Evolutionary conservation across 1,139 yeast genomes (phyloP), one percentile per base, ranked within the genome.

Genomic region (Suhomyces ambrosiae): DNA sequence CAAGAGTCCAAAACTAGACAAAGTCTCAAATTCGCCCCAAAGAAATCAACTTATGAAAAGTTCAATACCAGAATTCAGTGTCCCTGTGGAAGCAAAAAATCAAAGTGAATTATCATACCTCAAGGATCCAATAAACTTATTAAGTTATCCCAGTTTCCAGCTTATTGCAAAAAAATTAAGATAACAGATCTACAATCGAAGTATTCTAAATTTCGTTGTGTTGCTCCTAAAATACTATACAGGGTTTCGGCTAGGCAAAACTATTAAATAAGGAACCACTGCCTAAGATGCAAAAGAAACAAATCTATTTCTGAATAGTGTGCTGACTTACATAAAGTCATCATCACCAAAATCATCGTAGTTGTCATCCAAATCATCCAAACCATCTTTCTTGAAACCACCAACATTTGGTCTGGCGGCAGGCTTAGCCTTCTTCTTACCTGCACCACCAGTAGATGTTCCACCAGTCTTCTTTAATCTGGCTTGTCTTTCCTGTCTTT

Each of bases 251-350:
- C 19, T 23, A 34, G 4, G 17, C 25, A 22, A 30, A 9, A 28
- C 32, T 15, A 27, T 23, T 36, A 28, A 35, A 27, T 26, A 32
- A 15, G 28, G 24, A 26, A 9, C 27, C 9, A 12, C 18, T 13
- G 18, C 13, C 6, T 2, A 24, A 10, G 22, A 31, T 18, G 24
- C 28, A 23, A 27, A 23, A 12, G 19, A 32, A 17, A 23, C 10
- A 32, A 22, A 25, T 32, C 35, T 25, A 32, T 25, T 17, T 27
- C 21, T 11, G 30, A 13, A 32, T 29, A n/a, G 7, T 9, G 23
- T n/a, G n/a, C n/a, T n/a, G n/a, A n/a, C n/a, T 68, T 75, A 90
- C 98, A 90, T 90, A 65, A 90, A 90, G 64, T 92, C 97, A 54
- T 79, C 87, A 59, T 86, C 96, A 42, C 68, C 80, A 45, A 74